Evolutionary conservation across 805 yeast species (phyloP).

Genomic region (Spencermartinsiella europaea): DNA sequence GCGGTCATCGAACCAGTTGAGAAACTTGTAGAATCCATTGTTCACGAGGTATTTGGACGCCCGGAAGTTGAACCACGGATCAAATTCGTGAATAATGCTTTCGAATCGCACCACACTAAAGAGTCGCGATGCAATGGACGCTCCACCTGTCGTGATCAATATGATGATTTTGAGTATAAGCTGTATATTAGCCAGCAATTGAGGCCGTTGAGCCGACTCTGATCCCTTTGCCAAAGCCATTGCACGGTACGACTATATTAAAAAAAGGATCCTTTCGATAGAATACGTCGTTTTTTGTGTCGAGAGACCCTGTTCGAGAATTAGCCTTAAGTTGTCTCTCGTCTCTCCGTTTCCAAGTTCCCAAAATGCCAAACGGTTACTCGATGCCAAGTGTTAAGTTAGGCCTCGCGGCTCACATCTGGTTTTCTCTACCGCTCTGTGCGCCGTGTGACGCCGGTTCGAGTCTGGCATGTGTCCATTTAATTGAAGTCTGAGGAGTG

Average conservation of each 20-base stretch:
- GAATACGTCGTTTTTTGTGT: too few species aligned
- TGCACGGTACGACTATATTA: not conserved
- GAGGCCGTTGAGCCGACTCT: not conserved
- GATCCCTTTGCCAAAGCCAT: not conserved
- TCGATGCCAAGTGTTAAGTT: too few species aligned
- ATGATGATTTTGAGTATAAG: constrained; percentile 57
- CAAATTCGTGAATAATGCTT: constrained; percentile 92
- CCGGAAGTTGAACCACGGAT: constrained; percentile 64
- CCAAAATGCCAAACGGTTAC: too few species aligned
- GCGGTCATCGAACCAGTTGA: constrained; percentile 98
- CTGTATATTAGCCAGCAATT: constrained; percentile 18
- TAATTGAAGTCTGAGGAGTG: too few species aligned
- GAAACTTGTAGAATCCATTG: constrained; percentile 80
- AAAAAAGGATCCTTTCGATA: too few species aligned
- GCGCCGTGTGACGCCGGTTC: too few species aligned
- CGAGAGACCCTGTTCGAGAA: too few species aligned
- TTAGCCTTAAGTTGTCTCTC: too few species aligned
- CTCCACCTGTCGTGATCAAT: constrained; percentile 75
- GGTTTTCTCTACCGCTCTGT: too few species aligned
- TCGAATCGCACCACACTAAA: constrained; percentile 97
- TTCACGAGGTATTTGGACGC: constrained; percentile 90
- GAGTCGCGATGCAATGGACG: constrained; percentile 85
- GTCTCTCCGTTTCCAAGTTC: too few species aligned
- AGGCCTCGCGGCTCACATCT: too few species aligned
- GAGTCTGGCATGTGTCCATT: too few species aligned